Conservation (phyloP, 192 early-diverging fungal genomes). For the Glomus cerebriforme region DNA sequence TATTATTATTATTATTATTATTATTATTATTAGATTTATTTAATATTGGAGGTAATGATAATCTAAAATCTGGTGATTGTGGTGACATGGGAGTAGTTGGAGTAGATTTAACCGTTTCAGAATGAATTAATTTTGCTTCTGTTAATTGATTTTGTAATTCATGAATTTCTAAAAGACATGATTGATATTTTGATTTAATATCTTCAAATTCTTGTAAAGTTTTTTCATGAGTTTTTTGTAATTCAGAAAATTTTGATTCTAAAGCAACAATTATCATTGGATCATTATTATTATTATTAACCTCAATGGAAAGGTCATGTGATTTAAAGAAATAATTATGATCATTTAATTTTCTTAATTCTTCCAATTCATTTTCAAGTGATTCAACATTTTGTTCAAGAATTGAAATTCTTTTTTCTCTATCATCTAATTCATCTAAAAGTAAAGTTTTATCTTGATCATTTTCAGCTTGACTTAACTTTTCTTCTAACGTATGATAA, state of each 20-base stretch:
- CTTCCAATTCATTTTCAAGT: background rate
- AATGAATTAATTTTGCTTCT: background rate
- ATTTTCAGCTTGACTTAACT: background rate
- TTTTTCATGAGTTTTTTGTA: conserved; percentile 24
- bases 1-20: background rate
- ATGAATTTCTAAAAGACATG: conserved; percentile 27
- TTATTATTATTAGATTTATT: background rate
- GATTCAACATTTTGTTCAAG: conserved; percentile 24
- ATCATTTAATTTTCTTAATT: background rate
- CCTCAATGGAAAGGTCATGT: background rate
- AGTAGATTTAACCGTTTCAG: background rate
- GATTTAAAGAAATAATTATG: background rate
- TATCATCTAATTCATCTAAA: background rate
- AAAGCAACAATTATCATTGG: background rate
- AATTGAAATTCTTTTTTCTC: background rate
- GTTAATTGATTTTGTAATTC: background rate
- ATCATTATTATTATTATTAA: background rate
- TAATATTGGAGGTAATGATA: background rate
- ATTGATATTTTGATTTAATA: conserved; percentile 24
- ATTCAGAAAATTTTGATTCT: conserved; percentile 14
- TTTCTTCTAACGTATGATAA: conserved; percentile 6
- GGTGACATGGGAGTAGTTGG: conserved; percentile 1
- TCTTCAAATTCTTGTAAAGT: conserved; percentile 8
- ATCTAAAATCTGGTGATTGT: background rate
- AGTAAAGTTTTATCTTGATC: conserved; percentile 10